Base-by-base conservation (phyloP, 768 basidiomycete species). In the Myochromella boudieri region DNA sequence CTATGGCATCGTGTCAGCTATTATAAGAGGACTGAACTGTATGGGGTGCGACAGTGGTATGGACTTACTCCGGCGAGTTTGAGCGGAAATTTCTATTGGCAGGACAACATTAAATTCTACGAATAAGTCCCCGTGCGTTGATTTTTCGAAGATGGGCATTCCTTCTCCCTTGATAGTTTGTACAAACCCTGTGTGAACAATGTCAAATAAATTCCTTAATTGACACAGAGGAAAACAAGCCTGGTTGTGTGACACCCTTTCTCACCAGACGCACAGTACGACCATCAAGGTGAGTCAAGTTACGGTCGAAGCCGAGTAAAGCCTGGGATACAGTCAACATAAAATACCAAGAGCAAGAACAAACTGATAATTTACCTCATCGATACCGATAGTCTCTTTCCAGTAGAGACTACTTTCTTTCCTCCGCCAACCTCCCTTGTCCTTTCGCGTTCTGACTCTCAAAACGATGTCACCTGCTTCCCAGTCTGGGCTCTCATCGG, bases 401-500 rank as follows among this genome's bases (percentile, higher is more conserved):
- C 95, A 97, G 57, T 97, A 92, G 40, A 99, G 67, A 58, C 89
- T 87, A 42, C 76, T 81, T 61, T 97, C 95, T 63, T 97, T 97
- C 60, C 97, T 76, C 52, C 83, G 75, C 82, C 87, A 98, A 3
- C 85, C 82, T 38, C 91, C 93, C 54, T 79, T 80, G 49, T 84
- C 78, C 56, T 84, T 83, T 66, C 78, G 78, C 59, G 86, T 94
- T 54, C 87, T 73, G 12, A 98, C 84, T 41, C 93, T 74, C 37
- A 98, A 73, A 28, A 98, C 75, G 39, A 99, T 81, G 67, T 99
- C 95, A 6, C 97, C 97, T 5, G 97, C 73, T 59, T 95, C 94
- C 89, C 89, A 97, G 56, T 98, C 97, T 3, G 92, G 91, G 46
- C 76, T 88, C 69, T 99, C 95, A 62, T 98, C 97, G 36, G 90